These are phyloP conservation scores for Geotrichum phurueaensis DNA, from an alignment of 1,139 yeast species.

Conservation along the genomic window DNA sequence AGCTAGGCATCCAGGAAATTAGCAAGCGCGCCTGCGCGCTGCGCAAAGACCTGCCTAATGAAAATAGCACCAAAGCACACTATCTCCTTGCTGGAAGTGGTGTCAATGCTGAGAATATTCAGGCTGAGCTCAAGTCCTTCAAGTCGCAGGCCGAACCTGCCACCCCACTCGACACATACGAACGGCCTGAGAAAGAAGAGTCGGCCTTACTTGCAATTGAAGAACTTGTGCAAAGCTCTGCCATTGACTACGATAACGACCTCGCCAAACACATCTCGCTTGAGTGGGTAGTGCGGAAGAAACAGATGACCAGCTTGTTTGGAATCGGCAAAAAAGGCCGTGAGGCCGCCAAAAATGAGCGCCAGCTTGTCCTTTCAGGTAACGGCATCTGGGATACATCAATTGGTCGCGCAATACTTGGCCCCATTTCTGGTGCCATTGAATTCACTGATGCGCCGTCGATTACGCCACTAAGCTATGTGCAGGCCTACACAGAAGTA, in stretches of 20 bases:
- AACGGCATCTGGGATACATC: slow-evolving; percentile 31
- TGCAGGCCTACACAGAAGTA: slow-evolving; percentile 29
- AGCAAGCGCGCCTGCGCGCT: slow-evolving; percentile 61
- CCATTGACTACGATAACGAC: slow-evolving; percentile 75
- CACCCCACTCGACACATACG: slow-evolving; percentile 30
- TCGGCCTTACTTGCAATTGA: slow-evolving; percentile 79
- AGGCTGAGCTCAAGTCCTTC: slow-evolving; percentile 45
- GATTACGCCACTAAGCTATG: slow-evolving; percentile 2
- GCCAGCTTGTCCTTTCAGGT: slow-evolving; percentile 4
- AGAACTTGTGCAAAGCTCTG: slow-evolving; percentile 66
- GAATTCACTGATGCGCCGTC: slow-evolving; percentile 28
- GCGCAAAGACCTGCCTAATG: slow-evolving; percentile 43
- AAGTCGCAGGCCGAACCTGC: slow-evolving; percentile 17
- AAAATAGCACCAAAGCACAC: slow-evolving; percentile 78
- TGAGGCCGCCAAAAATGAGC: slow-evolving; percentile 9
- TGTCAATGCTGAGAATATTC: slow-evolving; percentile 80
- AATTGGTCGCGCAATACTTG: slow-evolving; percentile 35
- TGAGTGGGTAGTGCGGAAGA: slow-evolving; percentile 79
- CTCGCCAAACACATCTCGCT: slow-evolving; percentile 65
- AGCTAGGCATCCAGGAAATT: slow-evolving; percentile 73
- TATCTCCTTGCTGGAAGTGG: slow-evolving; percentile 88
- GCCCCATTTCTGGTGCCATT: slow-evolving; percentile 32
- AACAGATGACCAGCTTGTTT: slow-evolving; percentile 62
- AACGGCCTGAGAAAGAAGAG: slow-evolving; percentile 71
- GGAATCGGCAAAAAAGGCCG: slow-evolving; percentile 39